Base-by-base conservation (phyloP, 1,284 basidiomycete species). In the Mycena sp. region DNA sequence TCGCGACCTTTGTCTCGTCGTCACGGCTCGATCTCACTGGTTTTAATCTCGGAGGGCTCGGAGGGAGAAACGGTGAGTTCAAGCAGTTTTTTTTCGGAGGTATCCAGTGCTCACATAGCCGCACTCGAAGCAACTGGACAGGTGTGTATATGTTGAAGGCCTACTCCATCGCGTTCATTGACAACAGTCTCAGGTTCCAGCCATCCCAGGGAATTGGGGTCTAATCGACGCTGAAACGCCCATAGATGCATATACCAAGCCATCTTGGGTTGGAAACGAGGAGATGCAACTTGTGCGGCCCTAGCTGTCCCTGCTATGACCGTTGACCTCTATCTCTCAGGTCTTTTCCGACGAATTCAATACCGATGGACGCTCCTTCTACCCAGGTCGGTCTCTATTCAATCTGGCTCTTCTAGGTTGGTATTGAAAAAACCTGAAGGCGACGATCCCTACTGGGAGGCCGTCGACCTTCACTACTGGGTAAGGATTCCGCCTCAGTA, bases 141-240 rank as follows among this genome's bases (percentile, higher is more conserved):
- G 50, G 48, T 37, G 19, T 54, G 38, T 12, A 17, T 37, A 5
- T 35, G 6, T 19, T 9, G 4, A n/a, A 12, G 6, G n/a, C 32
- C 23, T 25, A 11, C 21, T 44, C 12, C 12, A 9, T 12, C 6
- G 10, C 28, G 10, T 32, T 46, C 6, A 35, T 51, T 14, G 46
- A 11, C 26, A n/a, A n/a, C 30, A 28, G 11, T 54, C 44, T 4
- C 80, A 94, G 80, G 80, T 94, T 21, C 86, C 92, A 21, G 77
- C 76, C 30, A 87, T 95, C 49, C 67, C 76, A 2, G 87, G 89
- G 2, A 87, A 87, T 71, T 89, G 87, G 72, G 87, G 86, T 3
- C 78, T 95, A 58, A 89, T 96, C 67, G 95, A 96, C 75, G 60
- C 80, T 4, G 89, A 94, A 58, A 96, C 95, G 0, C 93, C 93